phyloP scores from a whole-genome alignment of 1,284 basidiomycete species.

The Athelia sp. region DNA sequence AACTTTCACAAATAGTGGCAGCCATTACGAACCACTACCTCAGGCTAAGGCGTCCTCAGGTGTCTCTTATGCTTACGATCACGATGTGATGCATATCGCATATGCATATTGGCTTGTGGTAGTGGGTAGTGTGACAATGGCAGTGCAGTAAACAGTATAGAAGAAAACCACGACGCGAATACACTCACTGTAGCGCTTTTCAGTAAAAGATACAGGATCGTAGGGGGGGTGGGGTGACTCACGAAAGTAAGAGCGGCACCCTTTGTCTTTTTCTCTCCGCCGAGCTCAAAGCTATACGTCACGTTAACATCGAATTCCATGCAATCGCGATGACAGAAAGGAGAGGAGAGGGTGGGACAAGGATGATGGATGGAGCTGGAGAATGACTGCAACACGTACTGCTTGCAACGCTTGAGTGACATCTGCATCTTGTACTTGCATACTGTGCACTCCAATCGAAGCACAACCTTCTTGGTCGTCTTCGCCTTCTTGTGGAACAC shows the following conservation, averaged over 20 bases:
- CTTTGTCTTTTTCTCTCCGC: constrained; percentile 99
- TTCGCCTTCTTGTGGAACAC: constrained; percentile 99
- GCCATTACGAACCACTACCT: no score
- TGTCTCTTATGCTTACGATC: no score
- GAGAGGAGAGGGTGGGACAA: constrained; percentile 6
- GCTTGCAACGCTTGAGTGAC: constrained; percentile 98
- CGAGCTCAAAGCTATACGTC: constrained; percentile 84
- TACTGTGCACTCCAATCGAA: constrained; percentile 94
- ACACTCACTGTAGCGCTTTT: constrained; percentile 18
- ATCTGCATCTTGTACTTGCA: constrained; percentile 99
- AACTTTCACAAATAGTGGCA: no score
- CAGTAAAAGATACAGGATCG: constrained; percentile 6
- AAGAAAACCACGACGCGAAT: constrained; percentile 6
- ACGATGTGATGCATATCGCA: not conserved
- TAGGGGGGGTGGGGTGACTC: constrained; percentile 30
- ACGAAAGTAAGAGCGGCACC: constrained; percentile 92
- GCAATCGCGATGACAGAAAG: constrained; percentile 12
- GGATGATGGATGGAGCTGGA: no score
- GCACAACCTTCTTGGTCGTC: constrained; percentile 99
- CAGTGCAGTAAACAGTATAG: constrained; percentile 13
- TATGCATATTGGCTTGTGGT: not conserved
- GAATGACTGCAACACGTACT: constrained; percentile 49
- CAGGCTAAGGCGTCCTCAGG: no score
- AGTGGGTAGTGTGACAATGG: constrained; percentile 10
- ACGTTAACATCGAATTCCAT: not conserved